phyloP scores from a whole-genome alignment of 768 basidiomycete genomes.

The Serendipita vermifera region DNA sequence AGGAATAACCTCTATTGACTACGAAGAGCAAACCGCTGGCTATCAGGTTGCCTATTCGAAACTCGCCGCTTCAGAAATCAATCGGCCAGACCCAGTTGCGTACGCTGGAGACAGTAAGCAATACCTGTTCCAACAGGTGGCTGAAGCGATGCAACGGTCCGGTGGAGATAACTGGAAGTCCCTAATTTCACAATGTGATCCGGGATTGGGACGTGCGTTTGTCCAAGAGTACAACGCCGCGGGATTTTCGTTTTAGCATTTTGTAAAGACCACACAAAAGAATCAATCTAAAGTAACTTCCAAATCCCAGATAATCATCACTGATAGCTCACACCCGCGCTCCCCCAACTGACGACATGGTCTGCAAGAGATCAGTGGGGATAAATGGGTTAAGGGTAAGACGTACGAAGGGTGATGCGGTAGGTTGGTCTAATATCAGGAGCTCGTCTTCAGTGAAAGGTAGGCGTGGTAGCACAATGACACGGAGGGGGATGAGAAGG shows the following conservation, averaged over 20 bases:
- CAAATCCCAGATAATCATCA: no score
- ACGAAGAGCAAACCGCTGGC: slow-evolving; percentile 78
- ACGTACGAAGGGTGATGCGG: slow-evolving; percentile 77
- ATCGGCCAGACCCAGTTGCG: slow-evolving; percentile 40
- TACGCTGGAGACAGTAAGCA: slow-evolving; percentile 24
- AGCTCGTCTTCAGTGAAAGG: slow-evolving; percentile 70
- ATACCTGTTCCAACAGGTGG: slow-evolving; percentile 12
- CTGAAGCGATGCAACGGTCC: background rate
- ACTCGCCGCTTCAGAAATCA: slow-evolving; percentile 64
- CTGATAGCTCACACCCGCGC: no score
- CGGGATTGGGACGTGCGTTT: slow-evolving; percentile 19
- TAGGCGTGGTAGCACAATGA: slow-evolving; percentile 55
- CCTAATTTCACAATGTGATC: background rate
- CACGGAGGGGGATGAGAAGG: slow-evolving; percentile 64
- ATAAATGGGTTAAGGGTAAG: background rate
- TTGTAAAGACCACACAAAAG: no score
- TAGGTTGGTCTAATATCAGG: slow-evolving; percentile 74
- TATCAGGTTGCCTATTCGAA: slow-evolving; percentile 93
- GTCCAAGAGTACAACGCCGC: slow-evolving; percentile 24
- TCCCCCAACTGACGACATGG: slow-evolving; percentile 18
- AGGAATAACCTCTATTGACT: slow-evolving; percentile 66
- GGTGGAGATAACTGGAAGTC: background rate
- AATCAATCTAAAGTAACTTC: no score
- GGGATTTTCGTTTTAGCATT: slow-evolving; percentile 20
- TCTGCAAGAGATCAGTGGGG: slow-evolving; percentile 10